A percentile compares a stretch with the other conserved stretches of the same genome.
Conservation (phyloP, 2,329 filamentous ascomycete genomes). For the Clathrospora elynae region DNA sequence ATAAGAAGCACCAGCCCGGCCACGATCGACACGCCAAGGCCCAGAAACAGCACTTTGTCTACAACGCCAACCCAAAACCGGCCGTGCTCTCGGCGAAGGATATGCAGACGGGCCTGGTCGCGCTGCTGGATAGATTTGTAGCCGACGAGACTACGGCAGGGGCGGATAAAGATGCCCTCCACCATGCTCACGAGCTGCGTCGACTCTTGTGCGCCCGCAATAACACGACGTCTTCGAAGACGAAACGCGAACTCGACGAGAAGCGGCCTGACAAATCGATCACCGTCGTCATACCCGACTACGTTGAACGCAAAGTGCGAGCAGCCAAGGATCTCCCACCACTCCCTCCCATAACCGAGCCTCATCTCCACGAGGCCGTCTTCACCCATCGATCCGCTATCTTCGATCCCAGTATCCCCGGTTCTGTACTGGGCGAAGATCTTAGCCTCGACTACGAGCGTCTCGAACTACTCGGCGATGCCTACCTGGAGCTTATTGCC, state of each 20-base stretch:
- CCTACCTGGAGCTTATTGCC: constrained; percentile 78
- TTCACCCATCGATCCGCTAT: constrained; percentile 64
- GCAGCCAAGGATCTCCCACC: constrained; percentile 56
- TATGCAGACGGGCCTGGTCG: constrained; percentile 38
- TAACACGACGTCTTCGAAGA: constrained; percentile 56
- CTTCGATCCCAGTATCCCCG: constrained; percentile 24
- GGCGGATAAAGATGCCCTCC: constrained; percentile 34
- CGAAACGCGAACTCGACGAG: constrained; percentile 49
- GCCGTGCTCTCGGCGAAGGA: constrained; percentile 29
- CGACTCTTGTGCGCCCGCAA: constrained; percentile 31
- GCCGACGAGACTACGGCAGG: constrained; percentile 31
- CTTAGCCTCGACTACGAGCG: constrained; percentile 68
- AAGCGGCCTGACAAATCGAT: constrained; percentile 30
- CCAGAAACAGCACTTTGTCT: no score
- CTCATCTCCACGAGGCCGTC: constrained; percentile 63
- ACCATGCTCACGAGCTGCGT: constrained; percentile 38
- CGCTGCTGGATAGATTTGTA: constrained; percentile 39
- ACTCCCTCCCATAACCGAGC: constrained; percentile 66
- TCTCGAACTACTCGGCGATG: constrained; percentile 88
- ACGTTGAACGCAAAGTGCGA: constrained; percentile 33
- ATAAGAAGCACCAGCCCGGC: constrained; percentile 5
- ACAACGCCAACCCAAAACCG: not conserved
- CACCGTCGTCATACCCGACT: constrained; percentile 33
- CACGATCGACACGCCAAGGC: constrained; percentile 7
- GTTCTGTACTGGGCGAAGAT: constrained; percentile 23